Evolutionary conservation across 306 rosid genomes (phyloP).

Genomic region (Lagenaria siceraria): DNA sequence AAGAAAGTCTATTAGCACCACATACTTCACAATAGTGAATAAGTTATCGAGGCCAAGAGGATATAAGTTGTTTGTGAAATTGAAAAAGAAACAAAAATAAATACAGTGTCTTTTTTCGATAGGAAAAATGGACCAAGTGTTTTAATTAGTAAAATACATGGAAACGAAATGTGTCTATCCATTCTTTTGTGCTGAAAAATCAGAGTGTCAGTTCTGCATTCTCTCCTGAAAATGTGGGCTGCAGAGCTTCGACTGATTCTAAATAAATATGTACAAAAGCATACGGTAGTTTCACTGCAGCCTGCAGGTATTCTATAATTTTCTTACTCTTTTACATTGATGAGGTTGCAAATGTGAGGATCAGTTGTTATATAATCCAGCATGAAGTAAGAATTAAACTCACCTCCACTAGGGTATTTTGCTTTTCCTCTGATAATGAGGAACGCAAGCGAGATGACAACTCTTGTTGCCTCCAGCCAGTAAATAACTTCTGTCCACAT

Average conservation of each 20-base stretch:
- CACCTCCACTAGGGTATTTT: constrained; percentile 45
- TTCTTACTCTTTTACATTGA: neutral
- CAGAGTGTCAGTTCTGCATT: neutral
- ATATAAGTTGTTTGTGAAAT: neutral
- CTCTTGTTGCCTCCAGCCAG: constrained; percentile 76
- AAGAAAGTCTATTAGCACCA: neutral
- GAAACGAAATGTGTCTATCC: neutral
- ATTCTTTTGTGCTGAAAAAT: neutral
- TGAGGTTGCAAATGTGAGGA: neutral
- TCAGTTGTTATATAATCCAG: neutral
- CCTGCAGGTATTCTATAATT: neutral
- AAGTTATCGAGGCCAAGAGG: neutral
- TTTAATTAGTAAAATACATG: neutral
- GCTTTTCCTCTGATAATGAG: constrained; percentile 37
- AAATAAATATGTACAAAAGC: neutral
- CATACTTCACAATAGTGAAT: neutral
- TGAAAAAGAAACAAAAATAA: neutral
- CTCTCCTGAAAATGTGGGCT: neutral
- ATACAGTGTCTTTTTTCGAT: neutral
- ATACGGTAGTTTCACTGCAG: neutral
- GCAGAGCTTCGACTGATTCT: neutral
- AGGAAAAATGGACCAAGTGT: neutral
- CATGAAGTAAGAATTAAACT: neutral
- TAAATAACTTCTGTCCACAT: constrained; percentile 60
- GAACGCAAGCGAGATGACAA: constrained; percentile 57